phyloP scores from a whole-genome alignment of 345 rosid genomes.

The Acer saccharum region DNA sequence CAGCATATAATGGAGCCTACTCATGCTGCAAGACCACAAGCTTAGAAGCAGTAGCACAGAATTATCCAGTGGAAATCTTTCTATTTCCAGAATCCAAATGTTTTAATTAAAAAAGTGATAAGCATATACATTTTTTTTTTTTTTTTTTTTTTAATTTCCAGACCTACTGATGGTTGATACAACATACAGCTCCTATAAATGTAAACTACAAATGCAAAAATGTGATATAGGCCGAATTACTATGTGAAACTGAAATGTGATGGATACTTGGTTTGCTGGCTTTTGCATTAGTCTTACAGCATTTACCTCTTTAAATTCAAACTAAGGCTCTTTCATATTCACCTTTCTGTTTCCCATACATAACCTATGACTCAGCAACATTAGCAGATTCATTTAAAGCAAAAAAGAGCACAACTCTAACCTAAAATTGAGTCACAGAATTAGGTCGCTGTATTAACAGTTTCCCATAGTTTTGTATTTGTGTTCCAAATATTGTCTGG shows the following conservation, averaged over 20 bases:
- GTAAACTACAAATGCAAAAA: not conserved
- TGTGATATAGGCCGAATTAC: not conserved
- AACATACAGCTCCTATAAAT: not conserved
- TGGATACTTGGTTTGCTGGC: not conserved
- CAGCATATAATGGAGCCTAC: not conserved
- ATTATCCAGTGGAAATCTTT: not conserved
- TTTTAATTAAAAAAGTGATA: not conserved
- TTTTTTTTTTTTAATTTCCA: not conserved
- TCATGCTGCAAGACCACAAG: not conserved
- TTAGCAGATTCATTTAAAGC: not conserved
- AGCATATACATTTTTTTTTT: not conserved
- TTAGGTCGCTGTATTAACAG: not conserved
- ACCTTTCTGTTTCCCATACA: not conserved
- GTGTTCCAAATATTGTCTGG: not conserved
- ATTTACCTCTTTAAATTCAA: not conserved
- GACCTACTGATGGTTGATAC: not conserved
- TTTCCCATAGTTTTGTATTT: too few species aligned
- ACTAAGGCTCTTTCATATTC: not conserved
- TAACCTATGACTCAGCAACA: not conserved
- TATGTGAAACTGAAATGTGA: not conserved
- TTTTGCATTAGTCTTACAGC: not conserved
- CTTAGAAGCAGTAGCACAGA: not conserved
- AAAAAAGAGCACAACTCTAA: not conserved
- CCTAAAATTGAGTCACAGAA: not conserved
- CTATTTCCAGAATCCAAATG: not conserved